Base-by-base conservation (phyloP, 169 alveolate genomes). In the Besnoitia besnoiti region DNA sequence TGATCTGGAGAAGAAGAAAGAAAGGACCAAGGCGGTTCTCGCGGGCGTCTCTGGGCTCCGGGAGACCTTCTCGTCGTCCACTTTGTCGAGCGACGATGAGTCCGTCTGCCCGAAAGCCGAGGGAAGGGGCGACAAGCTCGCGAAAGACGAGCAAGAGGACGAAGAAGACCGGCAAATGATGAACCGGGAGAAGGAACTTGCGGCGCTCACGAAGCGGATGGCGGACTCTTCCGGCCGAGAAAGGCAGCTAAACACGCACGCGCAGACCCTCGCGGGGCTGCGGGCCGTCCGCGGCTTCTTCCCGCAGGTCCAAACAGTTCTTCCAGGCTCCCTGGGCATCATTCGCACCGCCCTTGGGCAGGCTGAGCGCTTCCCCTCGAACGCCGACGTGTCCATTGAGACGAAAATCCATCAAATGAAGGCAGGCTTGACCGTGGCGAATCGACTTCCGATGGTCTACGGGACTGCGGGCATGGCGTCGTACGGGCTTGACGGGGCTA, bases 391-490 rank as follows among this genome's bases (percentile, higher is more conserved):
- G 59, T 42, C 87, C 16, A 1, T 77, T 4, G 87, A 77, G 5
- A 55, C 47, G 50, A 40, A 35, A 16, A 24, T 27, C 49, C 21
- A 35, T 77, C 87, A 77, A 40, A 77, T 37, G 61, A 40, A 42
- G 47, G 87, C 87, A 77, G 87, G 87, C 37, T 35, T 77, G 19
- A 42, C 55, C 40, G 46, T 73, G 44, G 59, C 87, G 27, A 42
- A 21, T 7, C 49, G 49, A 4, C 40, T 77, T 30, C 87, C 87
- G 59, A 77, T 77, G 87, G 87, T 42, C n/a, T 77, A 40, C 55
- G 87, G 87, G 40, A 77, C 87, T 19, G 87, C 87, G 4, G 40
- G 40, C 40, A 42, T 77, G 50, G 87, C 55, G 37, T 77, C 87
- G 10, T 35, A 37, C 40, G 87, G 87, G 4, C 87, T 77, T 1